These are phyloP conservation scores for Triticum turgidum DNA, from an alignment of 176 grass and related monocot genomes.

Conservation along the genomic window DNA sequence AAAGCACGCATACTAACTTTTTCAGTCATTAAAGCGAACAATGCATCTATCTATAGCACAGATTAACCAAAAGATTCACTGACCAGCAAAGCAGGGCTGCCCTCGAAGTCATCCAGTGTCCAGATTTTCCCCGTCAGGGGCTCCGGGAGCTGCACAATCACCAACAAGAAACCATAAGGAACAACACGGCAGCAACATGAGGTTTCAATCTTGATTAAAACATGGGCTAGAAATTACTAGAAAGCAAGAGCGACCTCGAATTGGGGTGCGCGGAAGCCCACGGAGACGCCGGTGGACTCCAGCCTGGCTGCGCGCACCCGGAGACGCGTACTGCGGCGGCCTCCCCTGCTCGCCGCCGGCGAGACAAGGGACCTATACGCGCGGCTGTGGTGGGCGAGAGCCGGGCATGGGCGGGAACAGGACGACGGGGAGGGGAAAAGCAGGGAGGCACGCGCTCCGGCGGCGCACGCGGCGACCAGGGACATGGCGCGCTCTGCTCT, in stretches of 20 bases:
- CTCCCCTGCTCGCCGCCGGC: neutral
- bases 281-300: conserved; percentile 48
- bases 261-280: conserved; percentile 58
- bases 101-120: conserved; percentile 84
- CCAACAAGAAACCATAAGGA: neutral
- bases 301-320: conserved; percentile 53
- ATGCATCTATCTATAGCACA: neutral
- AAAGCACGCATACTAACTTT: neutral
- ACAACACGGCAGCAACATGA: neutral
- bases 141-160: conserved; percentile 64
- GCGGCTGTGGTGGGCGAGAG: neutral
- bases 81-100: conserved; percentile 74
- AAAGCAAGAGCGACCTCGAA: conserved; percentile 53
- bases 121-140: conserved; percentile 68
- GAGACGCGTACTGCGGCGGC: neutral
- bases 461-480: conserved; percentile 5
- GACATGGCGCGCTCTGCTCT: conserved; percentile 16
- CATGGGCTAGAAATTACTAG: neutral
- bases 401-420: neutral
- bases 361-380: neutral
- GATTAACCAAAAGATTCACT: neutral
- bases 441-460: neutral
- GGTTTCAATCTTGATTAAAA: neutral
- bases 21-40: neutral
- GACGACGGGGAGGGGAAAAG: neutral